Evolutionary conservation across 192 early-diverging fungal genomes (phyloP).

Genomic region (Dimargaris verticillata): DNA sequence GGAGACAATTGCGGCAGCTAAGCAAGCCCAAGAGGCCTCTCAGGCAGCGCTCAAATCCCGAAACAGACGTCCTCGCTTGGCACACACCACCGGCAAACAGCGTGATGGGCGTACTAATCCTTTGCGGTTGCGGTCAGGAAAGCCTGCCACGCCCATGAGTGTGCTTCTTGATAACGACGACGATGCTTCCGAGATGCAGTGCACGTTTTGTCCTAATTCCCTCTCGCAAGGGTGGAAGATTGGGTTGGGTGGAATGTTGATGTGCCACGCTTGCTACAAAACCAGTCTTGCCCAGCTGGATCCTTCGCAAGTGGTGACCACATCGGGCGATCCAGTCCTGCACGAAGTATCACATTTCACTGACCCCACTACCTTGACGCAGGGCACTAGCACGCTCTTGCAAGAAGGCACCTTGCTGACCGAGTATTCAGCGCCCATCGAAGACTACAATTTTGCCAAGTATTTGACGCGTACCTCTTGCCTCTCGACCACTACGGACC

Average conservation of each 20-base stretch:
- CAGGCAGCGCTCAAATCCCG: too few relatives aligned
- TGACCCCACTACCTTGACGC: neutral
- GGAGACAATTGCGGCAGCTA: neutral
- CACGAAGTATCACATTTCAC: too few relatives aligned
- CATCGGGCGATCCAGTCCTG: too few relatives aligned
- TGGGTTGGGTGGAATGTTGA: conserved; percentile 8
- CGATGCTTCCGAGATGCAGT: conserved; percentile 3
- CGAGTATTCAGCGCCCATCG: conserved; percentile 35
- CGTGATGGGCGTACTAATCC: too few relatives aligned
- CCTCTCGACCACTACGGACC: conserved; percentile 30
- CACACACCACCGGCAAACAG: too few relatives aligned
- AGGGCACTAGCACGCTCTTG: neutral
- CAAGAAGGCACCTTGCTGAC: conserved; percentile 6
- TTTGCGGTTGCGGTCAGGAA: too few relatives aligned
- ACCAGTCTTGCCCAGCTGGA: neutral
- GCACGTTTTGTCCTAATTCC: conserved; percentile 10
- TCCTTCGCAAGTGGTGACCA: too few relatives aligned
- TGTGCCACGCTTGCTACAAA: conserved; percentile 11
- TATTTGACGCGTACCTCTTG: conserved; percentile 44
- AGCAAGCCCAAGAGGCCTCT: neutral
- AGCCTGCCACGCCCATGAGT: too few relatives aligned
- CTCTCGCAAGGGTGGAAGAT: neutral
- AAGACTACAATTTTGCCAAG: conserved; percentile 47
- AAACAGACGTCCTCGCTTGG: too few relatives aligned
- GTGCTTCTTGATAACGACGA: too few relatives aligned